A percentile compares a stretch with the other conserved stretches of the same genome.
phyloP scores from a whole-genome alignment of 331 rosid genomes.

The Rosa hybrid region DNA sequence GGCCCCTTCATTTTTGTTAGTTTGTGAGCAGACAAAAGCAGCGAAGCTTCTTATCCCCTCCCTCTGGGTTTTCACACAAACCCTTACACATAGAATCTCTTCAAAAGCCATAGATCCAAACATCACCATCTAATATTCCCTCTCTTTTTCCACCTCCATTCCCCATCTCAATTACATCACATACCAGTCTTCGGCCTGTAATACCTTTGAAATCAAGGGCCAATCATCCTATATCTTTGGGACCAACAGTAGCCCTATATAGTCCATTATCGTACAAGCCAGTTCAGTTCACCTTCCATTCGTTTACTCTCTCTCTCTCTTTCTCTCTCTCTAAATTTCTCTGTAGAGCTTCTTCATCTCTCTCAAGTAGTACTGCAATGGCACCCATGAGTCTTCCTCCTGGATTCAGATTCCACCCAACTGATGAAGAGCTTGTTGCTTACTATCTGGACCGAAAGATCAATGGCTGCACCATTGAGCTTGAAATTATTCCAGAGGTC shows the following conservation, averaged over 20 bases:
- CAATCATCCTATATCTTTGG: slow-evolving; percentile 3
- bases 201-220: slow-evolving; percentile 28
- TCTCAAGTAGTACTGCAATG: slow-evolving; percentile 44
- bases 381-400: slow-evolving; percentile 98
- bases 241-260: slow-evolving; percentile 67
- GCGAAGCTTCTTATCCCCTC: slow-evolving; percentile 95
- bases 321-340: neutral
- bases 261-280: slow-evolving; percentile 50
- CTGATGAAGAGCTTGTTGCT: slow-evolving; percentile 97
- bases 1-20: slow-evolving; percentile 61
- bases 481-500: slow-evolving; percentile 92
- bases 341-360: slow-evolving; percentile 14
- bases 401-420: slow-evolving; percentile 96
- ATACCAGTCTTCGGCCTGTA: slow-evolving; percentile 4
- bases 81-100: slow-evolving; percentile 64
- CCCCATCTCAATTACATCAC: slow-evolving; percentile 15
- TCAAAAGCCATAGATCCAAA: slow-evolving; percentile 40
- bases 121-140: slow-evolving; percentile 3
- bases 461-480: slow-evolving; percentile 84
- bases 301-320: slow-evolving; percentile 17
- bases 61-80: slow-evolving; percentile 64
- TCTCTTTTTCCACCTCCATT: slow-evolving; percentile 12
- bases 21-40: slow-evolving; percentile 97
- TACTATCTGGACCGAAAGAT: slow-evolving; percentile 88
- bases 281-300: slow-evolving; percentile 34